Percentiles rank a stretch among this genome's conserved stretches.
Conservation (phyloP, 345 rosid species). For the Punica granatum region DNA sequence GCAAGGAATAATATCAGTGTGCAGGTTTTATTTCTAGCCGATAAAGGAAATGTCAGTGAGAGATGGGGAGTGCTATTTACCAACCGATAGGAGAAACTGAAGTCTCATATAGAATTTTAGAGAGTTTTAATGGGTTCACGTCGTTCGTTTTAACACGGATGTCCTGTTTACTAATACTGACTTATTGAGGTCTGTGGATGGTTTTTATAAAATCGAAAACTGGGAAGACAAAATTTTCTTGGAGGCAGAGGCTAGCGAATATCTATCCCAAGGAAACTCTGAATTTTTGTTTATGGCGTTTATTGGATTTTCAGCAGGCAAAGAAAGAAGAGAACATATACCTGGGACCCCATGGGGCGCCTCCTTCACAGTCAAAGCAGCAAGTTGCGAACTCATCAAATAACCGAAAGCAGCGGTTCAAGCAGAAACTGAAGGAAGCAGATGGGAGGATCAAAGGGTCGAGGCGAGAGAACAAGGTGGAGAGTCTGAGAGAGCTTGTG, state of each 20-base stretch:
- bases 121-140: background rate
- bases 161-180: background rate
- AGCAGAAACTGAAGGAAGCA: constrained; percentile 86
- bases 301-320: constrained; percentile 20
- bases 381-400: constrained; percentile 38
- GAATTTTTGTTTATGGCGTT: background rate
- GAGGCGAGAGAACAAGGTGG: constrained; percentile 87
- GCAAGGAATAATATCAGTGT: background rate
- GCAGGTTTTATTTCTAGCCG: background rate
- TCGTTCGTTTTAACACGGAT: no score
- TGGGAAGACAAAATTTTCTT: background rate
- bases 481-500: constrained; percentile 64
- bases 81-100: background rate
- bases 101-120: background rate
- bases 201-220: background rate
- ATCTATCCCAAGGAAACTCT: background rate
- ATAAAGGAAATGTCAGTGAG: background rate
- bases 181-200: background rate
- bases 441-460: constrained; percentile 47
- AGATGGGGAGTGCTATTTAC: background rate
- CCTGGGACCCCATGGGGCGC: constrained; percentile 92
- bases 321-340: constrained; percentile 68
- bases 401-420: constrained; percentile 71
- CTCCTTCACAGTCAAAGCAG: constrained; percentile 65
- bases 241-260: background rate